A percentile compares a stretch with the other conserved stretches of the same genome.
These are phyloP conservation scores for Aphanomyces euteiches DNA, from an alignment of 352 stramenopile species.

Conservation along the genomic window DNA sequence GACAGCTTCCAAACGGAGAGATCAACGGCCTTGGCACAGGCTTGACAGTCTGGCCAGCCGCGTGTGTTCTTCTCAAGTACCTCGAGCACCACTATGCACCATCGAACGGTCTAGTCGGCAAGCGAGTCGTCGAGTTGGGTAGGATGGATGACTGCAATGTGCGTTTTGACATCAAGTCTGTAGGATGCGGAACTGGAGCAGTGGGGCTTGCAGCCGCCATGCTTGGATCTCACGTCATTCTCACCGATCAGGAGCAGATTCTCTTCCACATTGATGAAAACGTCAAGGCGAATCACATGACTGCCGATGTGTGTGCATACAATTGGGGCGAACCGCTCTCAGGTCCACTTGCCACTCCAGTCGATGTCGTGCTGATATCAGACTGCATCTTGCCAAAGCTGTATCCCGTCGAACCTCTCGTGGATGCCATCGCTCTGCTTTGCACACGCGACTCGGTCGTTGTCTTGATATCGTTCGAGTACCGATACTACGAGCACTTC, in stretches of 20 bases:
- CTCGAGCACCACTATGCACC: constrained; percentile 52
- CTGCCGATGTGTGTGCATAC: constrained; percentile 77
- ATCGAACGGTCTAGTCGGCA: constrained; percentile 32
- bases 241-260: constrained; percentile 89
- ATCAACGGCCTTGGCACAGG: constrained; percentile 76
- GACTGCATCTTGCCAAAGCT: constrained; percentile 95
- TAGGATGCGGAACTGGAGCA: constrained; percentile 76
- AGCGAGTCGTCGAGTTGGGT: constrained; percentile 87
- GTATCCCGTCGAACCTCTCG: constrained; percentile 93
- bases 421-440: constrained; percentile 82
- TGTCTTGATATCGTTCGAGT: constrained; percentile 85
- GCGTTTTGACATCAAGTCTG: not conserved
- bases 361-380: constrained; percentile 86
- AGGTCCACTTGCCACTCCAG: constrained; percentile 24
- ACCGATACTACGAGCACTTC: constrained; percentile 77
- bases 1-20: constrained; percentile 75
- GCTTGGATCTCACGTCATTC: constrained; percentile 79
- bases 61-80: constrained; percentile 75
- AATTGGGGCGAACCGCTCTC: constrained; percentile 78
- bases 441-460: constrained; percentile 42
- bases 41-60: constrained; percentile 77
- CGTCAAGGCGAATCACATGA: constrained; percentile 43
- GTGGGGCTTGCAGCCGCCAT: constrained; percentile 86
- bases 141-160: constrained; percentile 31
- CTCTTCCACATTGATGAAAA: constrained; percentile 90